Evolutionary conservation across 805 yeast species (phyloP).

Genomic region (Kodamaea leandrae): DNA sequence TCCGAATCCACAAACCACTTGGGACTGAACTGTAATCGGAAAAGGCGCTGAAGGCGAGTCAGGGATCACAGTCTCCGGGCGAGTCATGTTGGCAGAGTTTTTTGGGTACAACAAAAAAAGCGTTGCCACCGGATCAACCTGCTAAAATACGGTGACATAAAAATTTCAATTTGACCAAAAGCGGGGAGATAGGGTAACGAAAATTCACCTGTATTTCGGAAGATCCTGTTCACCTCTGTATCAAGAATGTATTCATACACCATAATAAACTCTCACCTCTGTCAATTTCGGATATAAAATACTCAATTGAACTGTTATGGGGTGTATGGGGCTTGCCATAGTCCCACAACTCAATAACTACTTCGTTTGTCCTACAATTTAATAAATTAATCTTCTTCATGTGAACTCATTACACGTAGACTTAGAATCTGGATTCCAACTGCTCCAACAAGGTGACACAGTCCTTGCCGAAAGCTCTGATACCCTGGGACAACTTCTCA

Average conservation of each 20-base stretch:
- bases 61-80: conserved; percentile 44
- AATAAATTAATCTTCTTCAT: neutral
- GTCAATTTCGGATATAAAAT: no score
- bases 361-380: neutral
- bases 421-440: conserved; percentile 57
- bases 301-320: no score
- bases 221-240: no score
- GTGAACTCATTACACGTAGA: neutral
- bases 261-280: no score
- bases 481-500: conserved; percentile 96
- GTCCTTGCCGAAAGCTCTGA: conserved; percentile 94
- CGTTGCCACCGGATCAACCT: conserved; percentile 1
- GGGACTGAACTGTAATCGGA: conserved; percentile 42
- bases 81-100: conserved; percentile 24
- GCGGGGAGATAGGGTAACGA: no score
- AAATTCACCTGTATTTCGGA: no score
- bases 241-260: no score
- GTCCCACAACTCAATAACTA: no score
- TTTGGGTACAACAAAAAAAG: neutral
- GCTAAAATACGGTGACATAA: no score
- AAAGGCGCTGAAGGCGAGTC: conserved; percentile 51
- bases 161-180: no score
- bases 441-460: conserved; percentile 71
- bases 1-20: conserved; percentile 82
- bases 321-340: no score